Evolutionary conservation across 1,139 yeast genomes (phyloP).

Genomic region (Ashbya aceris): DNA sequence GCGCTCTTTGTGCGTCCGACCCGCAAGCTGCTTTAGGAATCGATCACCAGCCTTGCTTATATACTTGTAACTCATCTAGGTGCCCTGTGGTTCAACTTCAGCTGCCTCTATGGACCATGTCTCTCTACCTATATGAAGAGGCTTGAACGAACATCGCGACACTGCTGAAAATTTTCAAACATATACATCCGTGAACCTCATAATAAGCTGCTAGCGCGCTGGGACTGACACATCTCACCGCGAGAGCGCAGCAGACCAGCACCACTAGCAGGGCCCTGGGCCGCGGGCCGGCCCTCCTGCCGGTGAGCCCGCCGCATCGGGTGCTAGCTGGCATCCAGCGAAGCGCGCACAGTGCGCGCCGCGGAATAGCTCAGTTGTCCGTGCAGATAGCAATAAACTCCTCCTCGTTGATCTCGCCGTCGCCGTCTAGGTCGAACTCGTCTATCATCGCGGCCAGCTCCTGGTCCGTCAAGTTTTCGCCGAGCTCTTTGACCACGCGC

Average conservation of each 20-base stretch:
- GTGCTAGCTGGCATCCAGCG: neutral
- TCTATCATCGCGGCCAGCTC: conserved; percentile 96
- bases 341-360: neutral
- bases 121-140: neutral
- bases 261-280: too few relatives aligned
- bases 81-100: neutral
- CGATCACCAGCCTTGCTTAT: conserved; percentile 27
- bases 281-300: too few relatives aligned
- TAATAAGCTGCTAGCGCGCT: too few relatives aligned
- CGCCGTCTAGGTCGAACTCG: conserved; percentile 93
- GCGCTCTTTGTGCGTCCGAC: conserved; percentile 24
- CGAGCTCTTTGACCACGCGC: conserved; percentile 85
- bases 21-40: conserved; percentile 17
- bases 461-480: conserved; percentile 86
- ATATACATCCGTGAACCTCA: too few relatives aligned
- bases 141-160: too few relatives aligned
- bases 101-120: too few relatives aligned
- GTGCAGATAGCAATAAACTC: conserved; percentile 89
- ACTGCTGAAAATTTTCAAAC: too few relatives aligned
- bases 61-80: conserved; percentile 15
- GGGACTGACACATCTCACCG: too few relatives aligned
- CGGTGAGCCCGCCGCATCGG: too few relatives aligned
- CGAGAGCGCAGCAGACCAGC: too few relatives aligned
- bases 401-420: conserved; percentile 88
- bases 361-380: conserved; percentile 32